A percentile compares a stretch with the other conserved stretches of the same genome.
These are phyloP conservation scores for Ascochyta koolunga DNA, from an alignment of 2,329 filamentous ascomycete species.

Conservation along the genomic window DNA sequence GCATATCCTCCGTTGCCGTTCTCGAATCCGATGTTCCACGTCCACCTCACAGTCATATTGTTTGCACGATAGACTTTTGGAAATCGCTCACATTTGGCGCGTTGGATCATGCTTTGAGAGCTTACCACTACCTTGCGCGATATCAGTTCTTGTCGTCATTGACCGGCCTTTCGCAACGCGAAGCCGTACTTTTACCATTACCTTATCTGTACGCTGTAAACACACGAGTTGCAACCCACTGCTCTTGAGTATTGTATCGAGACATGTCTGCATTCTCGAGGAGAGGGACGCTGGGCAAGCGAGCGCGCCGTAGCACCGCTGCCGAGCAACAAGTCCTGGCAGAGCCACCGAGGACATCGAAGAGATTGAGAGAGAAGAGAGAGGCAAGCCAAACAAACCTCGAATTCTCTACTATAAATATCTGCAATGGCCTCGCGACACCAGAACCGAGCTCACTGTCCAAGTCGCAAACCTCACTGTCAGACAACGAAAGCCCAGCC, in stretches of 20 bases:
- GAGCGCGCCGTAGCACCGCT: constrained; percentile 1
- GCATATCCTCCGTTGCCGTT: constrained; percentile 11
- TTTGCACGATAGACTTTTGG: constrained; percentile 9
- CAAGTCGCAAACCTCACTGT: constrained; percentile 18
- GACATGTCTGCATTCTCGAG: constrained; percentile 10
- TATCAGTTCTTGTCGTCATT: constrained; percentile 1
- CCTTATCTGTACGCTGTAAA: background rate
- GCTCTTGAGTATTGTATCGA: background rate
- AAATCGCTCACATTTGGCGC: background rate
- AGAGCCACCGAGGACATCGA: constrained; percentile 5
- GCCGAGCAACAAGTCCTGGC: constrained; percentile 7
- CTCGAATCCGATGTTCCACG: background rate
- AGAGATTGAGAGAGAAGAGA: constrained; percentile 15
- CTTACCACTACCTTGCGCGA: background rate
- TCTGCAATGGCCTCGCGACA: constrained; percentile 25
- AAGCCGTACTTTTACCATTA: background rate
- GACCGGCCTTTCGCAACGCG: background rate
- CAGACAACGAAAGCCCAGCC: background rate
- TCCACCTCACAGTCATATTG: constrained; percentile 4
- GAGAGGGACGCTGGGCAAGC: constrained; percentile 13
- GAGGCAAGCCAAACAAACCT: background rate
- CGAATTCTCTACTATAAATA: background rate
- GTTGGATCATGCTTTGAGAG: background rate
- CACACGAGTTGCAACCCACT: background rate
- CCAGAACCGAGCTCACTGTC: constrained; percentile 27